These are phyloP conservation scores for Calamus simplicifolius DNA, from an alignment of 176 grass and related monocot species.

Conservation along the genomic window DNA sequence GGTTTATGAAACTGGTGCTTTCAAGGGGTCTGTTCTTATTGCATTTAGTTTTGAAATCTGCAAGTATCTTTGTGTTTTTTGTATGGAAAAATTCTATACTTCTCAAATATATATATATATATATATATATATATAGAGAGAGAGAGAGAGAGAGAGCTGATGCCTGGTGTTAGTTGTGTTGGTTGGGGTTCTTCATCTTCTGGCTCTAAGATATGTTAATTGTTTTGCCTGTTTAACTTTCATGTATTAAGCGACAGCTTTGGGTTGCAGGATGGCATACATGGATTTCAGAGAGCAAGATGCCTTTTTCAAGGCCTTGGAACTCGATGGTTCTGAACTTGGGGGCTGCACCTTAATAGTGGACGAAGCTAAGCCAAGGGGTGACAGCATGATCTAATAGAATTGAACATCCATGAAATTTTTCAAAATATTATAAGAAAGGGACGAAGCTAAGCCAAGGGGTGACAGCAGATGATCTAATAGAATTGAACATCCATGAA, in stretches of 20 bases:
- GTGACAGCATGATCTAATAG: too few species aligned
- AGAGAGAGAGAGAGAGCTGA: too few species aligned
- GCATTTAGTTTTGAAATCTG: background rate
- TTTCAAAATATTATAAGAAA: too few species aligned
- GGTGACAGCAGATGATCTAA: too few species aligned
- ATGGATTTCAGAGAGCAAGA: slow-evolving; percentile 55
- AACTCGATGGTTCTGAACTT: slow-evolving; percentile 60
- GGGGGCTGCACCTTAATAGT: slow-evolving; percentile 11
- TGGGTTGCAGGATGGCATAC: slow-evolving; percentile 62
- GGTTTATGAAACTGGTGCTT: slow-evolving; percentile 45
- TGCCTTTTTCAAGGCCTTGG: slow-evolving; percentile 39
- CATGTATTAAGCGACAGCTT: background rate
- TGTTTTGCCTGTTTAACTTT: background rate
- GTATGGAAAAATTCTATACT: background rate
- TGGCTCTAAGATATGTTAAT: background rate
- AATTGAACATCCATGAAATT: too few species aligned
- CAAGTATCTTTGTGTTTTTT: background rate
- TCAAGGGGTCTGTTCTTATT: slow-evolving; percentile 59
- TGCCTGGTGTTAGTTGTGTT: too few species aligned
- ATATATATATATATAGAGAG: too few species aligned
- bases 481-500: too few species aligned
- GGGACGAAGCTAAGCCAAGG: too few species aligned
- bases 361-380: slow-evolving; percentile 4
- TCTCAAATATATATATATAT: too few species aligned
- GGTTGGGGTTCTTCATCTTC: background rate